Conservation (phyloP, 768 basidiomycete species). For the Hortiboletus campestris region DNA sequence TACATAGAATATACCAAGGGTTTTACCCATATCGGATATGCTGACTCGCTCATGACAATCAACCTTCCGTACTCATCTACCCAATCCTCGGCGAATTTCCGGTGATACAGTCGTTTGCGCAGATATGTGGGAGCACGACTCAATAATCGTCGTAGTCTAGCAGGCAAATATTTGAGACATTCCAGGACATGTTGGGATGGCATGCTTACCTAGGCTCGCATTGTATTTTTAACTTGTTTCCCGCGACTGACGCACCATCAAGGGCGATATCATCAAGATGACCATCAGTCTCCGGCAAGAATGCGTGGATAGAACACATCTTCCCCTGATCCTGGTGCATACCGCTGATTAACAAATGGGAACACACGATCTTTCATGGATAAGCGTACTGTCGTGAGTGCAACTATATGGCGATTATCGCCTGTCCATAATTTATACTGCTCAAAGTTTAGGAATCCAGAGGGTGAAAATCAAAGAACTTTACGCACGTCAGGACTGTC, state of each 20-base stretch:
- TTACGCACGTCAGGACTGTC: slow-evolving; percentile 24
- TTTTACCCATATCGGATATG: slow-evolving; percentile 55
- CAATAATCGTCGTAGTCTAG: slow-evolving; percentile 40
- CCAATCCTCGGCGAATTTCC: slow-evolving; percentile 45
- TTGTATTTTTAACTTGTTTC: slow-evolving; percentile 32
- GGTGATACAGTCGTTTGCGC: slow-evolving; percentile 39
- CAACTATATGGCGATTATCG: slow-evolving; percentile 23
- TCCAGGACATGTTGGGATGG: neutral
- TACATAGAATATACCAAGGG: neutral
- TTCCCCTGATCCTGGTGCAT: slow-evolving; percentile 35
- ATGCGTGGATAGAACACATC: slow-evolving; percentile 38
- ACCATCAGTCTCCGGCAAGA: slow-evolving; percentile 39
- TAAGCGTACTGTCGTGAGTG: slow-evolving; percentile 23
- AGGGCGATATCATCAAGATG: slow-evolving; percentile 23
- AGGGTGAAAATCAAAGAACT: neutral
- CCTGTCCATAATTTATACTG: slow-evolving; percentile 30
- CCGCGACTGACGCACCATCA: slow-evolving; percentile 32
- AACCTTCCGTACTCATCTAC: slow-evolving; percentile 50
- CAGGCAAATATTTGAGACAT: slow-evolving; percentile 8
- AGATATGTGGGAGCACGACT: slow-evolving; percentile 35
- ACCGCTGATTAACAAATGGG: neutral
- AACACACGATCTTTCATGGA: neutral
- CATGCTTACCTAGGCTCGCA: slow-evolving; percentile 40
- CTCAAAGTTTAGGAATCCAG: neutral
- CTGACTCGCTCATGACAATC: slow-evolving; percentile 58